These are phyloP conservation scores for Tardiomyces blankii DNA, from an alignment of 1,139 yeast genomes.

Conservation along the genomic window DNA sequence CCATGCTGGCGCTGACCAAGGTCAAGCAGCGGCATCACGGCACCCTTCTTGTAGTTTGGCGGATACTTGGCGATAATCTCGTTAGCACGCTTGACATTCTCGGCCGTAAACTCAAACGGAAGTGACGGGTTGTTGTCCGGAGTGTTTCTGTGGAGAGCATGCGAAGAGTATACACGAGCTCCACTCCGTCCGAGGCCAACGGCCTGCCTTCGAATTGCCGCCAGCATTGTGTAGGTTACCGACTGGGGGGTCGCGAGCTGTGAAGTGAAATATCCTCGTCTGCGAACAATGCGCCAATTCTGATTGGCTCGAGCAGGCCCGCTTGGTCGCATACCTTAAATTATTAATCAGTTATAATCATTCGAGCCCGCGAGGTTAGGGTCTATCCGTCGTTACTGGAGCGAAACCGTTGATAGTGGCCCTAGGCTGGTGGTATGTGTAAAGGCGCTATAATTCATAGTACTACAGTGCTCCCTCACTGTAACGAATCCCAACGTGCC, in stretches of 20 bases:
- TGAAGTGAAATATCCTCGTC: neutral
- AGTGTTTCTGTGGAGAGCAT: conserved; percentile 62
- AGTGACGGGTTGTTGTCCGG: conserved; percentile 54
- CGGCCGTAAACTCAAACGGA: conserved; percentile 67
- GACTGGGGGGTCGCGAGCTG: neutral
- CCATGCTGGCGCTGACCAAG: conserved; percentile 86
- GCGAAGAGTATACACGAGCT: neutral
- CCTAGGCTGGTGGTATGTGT: too few relatives aligned
- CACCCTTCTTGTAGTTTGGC: conserved; percentile 77
- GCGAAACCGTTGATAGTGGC: too few relatives aligned
- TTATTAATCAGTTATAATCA: too few relatives aligned
- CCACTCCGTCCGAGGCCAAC: neutral
- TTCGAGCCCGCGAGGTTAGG: too few relatives aligned
- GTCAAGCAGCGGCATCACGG: conserved; percentile 79
- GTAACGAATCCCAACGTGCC: too few relatives aligned
- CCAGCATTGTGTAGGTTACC: neutral
- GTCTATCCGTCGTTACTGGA: too few relatives aligned
- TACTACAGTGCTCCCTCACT: too few relatives aligned
- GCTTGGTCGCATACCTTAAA: neutral
- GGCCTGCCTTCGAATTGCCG: neutral
- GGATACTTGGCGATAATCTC: conserved; percentile 74
- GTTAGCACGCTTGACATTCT: conserved; percentile 58
- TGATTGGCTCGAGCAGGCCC: neutral
- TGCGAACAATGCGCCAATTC: neutral
- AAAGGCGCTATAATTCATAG: too few relatives aligned